Conservation (phyloP, 768 basidiomycete genomes). For the Leccinum uliginosum region DNA sequence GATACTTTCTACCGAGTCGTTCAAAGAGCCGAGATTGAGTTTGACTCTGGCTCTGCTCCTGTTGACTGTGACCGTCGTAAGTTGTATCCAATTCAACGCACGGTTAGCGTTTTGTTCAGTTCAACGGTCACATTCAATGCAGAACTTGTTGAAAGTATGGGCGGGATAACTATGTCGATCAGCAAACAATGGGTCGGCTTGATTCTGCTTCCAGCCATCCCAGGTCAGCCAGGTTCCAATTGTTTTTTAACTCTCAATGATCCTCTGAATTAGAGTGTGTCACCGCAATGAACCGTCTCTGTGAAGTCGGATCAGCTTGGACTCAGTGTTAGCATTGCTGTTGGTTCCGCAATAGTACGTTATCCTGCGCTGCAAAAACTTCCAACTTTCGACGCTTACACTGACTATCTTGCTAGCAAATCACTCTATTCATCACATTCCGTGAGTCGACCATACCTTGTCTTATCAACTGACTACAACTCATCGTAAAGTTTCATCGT, state of each 20-base stretch:
- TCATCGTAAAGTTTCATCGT: constrained; percentile 56
- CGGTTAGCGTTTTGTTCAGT: constrained; percentile 20
- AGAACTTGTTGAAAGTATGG: constrained; percentile 80
- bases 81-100: constrained; percentile 19
- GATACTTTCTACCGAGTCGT: constrained; percentile 12
- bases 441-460: constrained; percentile 40
- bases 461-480: neutral
- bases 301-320: constrained; percentile 80
- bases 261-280: constrained; percentile 58
- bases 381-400: neutral
- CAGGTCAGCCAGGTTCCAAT: constrained; percentile 43
- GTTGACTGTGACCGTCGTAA: constrained; percentile 62
- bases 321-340: constrained; percentile 79
- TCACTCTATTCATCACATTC: constrained; percentile 81
- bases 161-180: constrained; percentile 65
- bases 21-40: constrained; percentile 56
- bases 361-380: neutral
- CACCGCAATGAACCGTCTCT: constrained; percentile 86
- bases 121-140: constrained; percentile 61
- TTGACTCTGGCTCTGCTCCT: constrained; percentile 52
- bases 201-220: constrained; percentile 80
- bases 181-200: constrained; percentile 88
- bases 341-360: constrained; percentile 74
- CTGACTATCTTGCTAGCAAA: constrained; percentile 49
- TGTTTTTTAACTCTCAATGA: neutral